A percentile compares a stretch with the other conserved stretches of the same genome.
Evolutionary conservation across 495 filamentous ascomycete genomes (phyloP).

Genomic region (Platismatia glauca): DNA sequence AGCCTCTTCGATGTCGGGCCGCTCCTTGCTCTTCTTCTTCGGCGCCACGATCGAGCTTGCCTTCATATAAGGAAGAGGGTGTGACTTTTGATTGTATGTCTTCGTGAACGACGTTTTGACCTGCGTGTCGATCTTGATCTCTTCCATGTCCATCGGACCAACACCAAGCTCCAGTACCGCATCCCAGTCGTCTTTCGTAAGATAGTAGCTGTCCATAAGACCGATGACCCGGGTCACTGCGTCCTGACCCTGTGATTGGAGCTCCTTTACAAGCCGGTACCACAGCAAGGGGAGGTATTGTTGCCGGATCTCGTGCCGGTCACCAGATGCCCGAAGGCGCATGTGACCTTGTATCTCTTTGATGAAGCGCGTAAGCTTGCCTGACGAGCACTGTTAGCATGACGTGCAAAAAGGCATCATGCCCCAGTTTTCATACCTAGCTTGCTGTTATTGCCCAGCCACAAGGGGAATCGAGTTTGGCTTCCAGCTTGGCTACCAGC

Average conservation of each 20-base stretch:
- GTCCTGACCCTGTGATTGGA: constrained; percentile 67
- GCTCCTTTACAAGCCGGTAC: constrained; percentile 62
- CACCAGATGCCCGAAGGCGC: constrained; percentile 83
- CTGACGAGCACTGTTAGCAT: constrained; percentile 30
- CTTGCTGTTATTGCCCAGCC: constrained; percentile 94
- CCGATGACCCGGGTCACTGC: constrained; percentile 66
- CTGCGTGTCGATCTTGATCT: constrained; percentile 69
- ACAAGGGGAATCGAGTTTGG: constrained; percentile 64
- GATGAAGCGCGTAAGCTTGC: constrained; percentile 72
- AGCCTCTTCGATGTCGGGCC: constrained; percentile 91
- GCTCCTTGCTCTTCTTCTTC: constrained; percentile 58
- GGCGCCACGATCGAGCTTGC: constrained; percentile 67
- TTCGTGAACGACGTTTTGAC: constrained; percentile 86
- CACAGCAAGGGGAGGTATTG: constrained; percentile 90
- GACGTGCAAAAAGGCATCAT: constrained; percentile 2
- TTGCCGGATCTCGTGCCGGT: constrained; percentile 87
- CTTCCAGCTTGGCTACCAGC: constrained; percentile 58
- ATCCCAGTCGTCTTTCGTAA: constrained; percentile 95
- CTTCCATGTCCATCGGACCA: constrained; percentile 66
- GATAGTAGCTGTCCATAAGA: constrained; percentile 93
- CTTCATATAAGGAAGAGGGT: constrained; percentile 95
- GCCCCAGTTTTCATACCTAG: constrained; percentile 39
- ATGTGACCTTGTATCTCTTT: constrained; percentile 97
- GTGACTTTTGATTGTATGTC: constrained; percentile 75
- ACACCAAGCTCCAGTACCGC: constrained; percentile 84